phyloP scores from a whole-genome alignment of 2,329 filamentous ascomycete species.

The Phyllachora maydis region DNA sequence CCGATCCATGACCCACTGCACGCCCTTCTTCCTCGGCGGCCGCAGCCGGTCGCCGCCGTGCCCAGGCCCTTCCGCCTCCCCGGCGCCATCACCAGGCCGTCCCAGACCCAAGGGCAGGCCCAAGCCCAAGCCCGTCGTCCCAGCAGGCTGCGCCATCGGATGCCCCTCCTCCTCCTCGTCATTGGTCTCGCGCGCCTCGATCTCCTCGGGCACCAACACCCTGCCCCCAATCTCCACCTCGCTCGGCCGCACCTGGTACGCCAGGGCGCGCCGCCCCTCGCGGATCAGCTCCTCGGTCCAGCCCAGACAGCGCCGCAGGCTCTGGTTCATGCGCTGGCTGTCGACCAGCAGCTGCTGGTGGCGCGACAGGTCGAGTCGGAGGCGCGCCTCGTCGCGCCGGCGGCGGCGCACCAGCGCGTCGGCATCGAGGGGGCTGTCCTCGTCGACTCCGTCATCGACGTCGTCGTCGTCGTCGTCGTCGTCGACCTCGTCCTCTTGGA shows the following conservation, averaged over 20 bases:
- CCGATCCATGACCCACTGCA: constrained; percentile 14
- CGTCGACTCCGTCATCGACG: constrained; percentile 14
- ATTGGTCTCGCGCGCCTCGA: constrained; percentile 12
- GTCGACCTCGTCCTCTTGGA: too few species aligned
- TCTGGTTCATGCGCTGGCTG: constrained; percentile 89
- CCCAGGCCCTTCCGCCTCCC: constrained; percentile 1
- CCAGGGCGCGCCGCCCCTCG: constrained; percentile 71
- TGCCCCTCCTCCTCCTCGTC: constrained; percentile 10
- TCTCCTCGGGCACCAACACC: constrained; percentile 46
- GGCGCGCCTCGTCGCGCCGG: constrained; percentile 59
- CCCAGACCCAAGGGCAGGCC: constrained; percentile 10
- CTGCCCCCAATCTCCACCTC: constrained; percentile 70
- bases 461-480: constrained; percentile 29
- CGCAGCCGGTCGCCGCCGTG: not conserved
- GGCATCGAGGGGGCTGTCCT: constrained; percentile 17
- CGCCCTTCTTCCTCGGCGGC: constrained; percentile 8
- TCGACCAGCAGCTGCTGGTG: constrained; percentile 79
- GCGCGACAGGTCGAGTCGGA: constrained; percentile 70
- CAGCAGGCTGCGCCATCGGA: constrained; percentile 4
- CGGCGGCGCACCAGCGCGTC: constrained; percentile 30
- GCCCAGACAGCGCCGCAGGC: constrained; percentile 69
- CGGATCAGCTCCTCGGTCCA: constrained; percentile 83
- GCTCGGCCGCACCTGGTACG: constrained; percentile 57
- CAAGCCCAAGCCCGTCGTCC: constrained; percentile 5
- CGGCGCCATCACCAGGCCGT: constrained; percentile 5